phyloP scores from a whole-genome alignment of 1,139 yeast species.

The Saccharomyces hybrid region DNA sequence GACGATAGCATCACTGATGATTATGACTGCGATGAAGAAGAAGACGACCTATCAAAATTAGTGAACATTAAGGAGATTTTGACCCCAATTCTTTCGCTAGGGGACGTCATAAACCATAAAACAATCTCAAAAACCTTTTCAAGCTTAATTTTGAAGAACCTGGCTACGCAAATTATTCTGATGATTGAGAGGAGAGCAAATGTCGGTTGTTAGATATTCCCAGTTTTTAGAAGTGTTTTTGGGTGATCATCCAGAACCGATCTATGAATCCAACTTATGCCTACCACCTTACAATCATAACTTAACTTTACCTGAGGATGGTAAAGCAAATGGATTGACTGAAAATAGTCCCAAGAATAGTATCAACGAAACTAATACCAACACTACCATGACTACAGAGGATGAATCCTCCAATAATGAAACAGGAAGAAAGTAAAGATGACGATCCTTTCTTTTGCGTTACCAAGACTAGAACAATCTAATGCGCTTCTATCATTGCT shows the following conservation, averaged over 20 bases:
- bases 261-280: conserved; percentile 56
- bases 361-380: not conserved
- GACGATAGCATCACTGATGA: conserved; percentile 25
- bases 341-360: not conserved
- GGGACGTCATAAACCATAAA: conserved; percentile 68
- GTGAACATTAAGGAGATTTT: conserved; percentile 49
- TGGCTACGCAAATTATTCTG: conserved; percentile 68
- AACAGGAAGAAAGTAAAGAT: conserved; percentile 25
- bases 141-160: conserved; percentile 41
- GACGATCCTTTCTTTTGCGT: conserved; percentile 60
- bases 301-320: conserved; percentile 27
- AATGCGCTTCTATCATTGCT: conserved; percentile 13
- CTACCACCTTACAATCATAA: conserved; percentile 68
- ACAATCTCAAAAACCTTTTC: conserved; percentile 60
- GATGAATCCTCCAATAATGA: conserved; percentile 12
- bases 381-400: conserved; percentile 5
- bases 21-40: conserved; percentile 34
- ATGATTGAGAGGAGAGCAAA: conserved; percentile 74
- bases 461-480: conserved; percentile 41
- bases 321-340: conserved; percentile 2
- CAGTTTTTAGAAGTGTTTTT: conserved; percentile 67
- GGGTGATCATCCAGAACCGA: conserved; percentile 75
- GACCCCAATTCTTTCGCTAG: conserved; percentile 72
- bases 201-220: conserved; percentile 60
- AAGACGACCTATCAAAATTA: conserved; percentile 34